These are phyloP conservation scores for Castanea mollissima DNA, from an alignment of 306 rosid species.

Conservation along the genomic window DNA sequence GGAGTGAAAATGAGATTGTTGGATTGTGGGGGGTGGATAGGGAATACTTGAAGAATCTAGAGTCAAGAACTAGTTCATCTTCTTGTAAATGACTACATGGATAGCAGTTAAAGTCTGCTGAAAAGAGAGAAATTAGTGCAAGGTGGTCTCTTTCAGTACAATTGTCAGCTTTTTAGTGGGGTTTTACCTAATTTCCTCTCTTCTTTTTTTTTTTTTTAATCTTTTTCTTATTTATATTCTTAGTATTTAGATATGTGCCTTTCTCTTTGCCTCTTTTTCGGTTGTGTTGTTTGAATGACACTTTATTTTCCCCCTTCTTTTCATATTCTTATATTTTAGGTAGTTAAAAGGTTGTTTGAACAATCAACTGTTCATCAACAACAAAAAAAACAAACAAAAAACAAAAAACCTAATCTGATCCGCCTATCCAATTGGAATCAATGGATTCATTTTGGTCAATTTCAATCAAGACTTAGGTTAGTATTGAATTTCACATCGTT, in stretches of 20 bases:
- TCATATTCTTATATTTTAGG: too few relatives aligned
- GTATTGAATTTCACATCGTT: too few relatives aligned
- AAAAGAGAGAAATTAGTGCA: neutral
- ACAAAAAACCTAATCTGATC: too few relatives aligned
- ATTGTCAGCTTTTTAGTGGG: neutral
- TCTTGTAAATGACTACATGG: too few relatives aligned
- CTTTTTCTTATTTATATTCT: neutral
- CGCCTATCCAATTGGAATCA: too few relatives aligned
- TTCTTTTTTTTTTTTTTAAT: neutral
- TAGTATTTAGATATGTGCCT: neutral
- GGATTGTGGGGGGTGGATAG: neutral
- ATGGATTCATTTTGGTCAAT: too few relatives aligned
- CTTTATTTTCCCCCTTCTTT: too few relatives aligned
- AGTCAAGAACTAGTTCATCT: neutral
- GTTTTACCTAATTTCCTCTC: neutral
- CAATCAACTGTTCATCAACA: too few relatives aligned
- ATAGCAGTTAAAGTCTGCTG: neutral
- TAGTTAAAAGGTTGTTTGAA: too few relatives aligned
- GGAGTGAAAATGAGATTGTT: constrained; percentile 10
- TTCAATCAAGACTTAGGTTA: too few relatives aligned
- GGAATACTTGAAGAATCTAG: too few relatives aligned
- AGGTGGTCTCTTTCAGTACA: constrained; percentile 2
- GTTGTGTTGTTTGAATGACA: neutral
- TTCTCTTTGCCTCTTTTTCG: neutral
- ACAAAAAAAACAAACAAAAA: too few relatives aligned